Evolutionary conservation across 257 asterid genomes (phyloP), one percentile per base, ranked within the genome.

Genomic region (Ophiorrhiza pumila): DNA sequence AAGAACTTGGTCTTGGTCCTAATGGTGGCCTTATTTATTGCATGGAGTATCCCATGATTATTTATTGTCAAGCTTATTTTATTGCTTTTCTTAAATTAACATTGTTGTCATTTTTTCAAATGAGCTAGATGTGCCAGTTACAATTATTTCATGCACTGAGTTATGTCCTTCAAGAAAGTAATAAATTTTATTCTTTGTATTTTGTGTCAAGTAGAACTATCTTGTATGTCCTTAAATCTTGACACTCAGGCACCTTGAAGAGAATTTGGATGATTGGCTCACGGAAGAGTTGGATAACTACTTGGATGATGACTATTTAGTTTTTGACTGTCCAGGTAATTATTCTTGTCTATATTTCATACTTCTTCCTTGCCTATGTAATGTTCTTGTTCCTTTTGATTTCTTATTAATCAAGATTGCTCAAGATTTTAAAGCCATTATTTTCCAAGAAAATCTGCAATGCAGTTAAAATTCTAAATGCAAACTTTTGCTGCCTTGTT

Each of bases 21-120:
- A 94, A 94, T 81, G 99, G 98, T 69, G 97, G 96, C 74, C 97
- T 95, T 74, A 80, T 95, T 53, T 92, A 95, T 83, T 95, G 99
- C 89, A 95, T 95, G 99, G 99, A 95, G 97, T 95, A 95, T 91
- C 97, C 97, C 83, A 37, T 23, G 17, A 37, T 71, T 47, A 12
- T 13, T 15, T 15, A 20, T 46, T 25, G 2, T 11, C 71, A 27
- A 65, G 6, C 34, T 46, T 67, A 11, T 74, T 52, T 35, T 50
- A 60, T 49, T 42, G 35, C 43, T 20, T 32, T 61, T 69, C 57
- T 58, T 69, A 55, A 25, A 37, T 63, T 79, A 43, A 31, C 23
- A 32, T 41, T 42, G 50, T 25, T 15, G 25, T 50, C 27, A 4
- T 23, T 47, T 6, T 71, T 22, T 17, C 7, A 39, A 47, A 31